A percentile compares a stretch with the other conserved stretches of the same genome.
Evolutionary conservation across 306 rosid genomes (phyloP).

Genomic region (Cyclanthera cordifolia): DNA sequence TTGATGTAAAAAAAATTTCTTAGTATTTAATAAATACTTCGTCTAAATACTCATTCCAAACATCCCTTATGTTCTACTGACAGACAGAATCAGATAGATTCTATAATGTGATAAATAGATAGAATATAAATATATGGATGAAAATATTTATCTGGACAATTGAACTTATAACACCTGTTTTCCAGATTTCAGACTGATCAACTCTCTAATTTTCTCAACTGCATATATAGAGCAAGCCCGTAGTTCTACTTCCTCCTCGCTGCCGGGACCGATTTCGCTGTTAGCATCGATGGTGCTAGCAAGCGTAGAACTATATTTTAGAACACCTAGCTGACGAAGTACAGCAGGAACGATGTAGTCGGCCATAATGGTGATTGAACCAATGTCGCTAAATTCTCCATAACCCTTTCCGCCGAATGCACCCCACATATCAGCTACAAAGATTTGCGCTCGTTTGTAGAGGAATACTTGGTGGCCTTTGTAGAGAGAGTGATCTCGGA

Average conservation of each 20-base stretch:
- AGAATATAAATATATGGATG: background rate
- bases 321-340: constrained; percentile 72
- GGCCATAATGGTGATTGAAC: constrained; percentile 83
- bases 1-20: too few species aligned
- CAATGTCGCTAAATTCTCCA: constrained; percentile 73
- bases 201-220: constrained; percentile 88
- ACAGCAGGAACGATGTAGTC: constrained; percentile 96
- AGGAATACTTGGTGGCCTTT: constrained; percentile 86
- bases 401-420: constrained; percentile 66
- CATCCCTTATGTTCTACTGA: background rate
- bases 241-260: constrained; percentile 92
- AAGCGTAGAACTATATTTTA: constrained; percentile 62
- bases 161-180: constrained; percentile 35
- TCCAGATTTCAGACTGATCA: constrained; percentile 58
- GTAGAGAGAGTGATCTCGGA: constrained; percentile 82
- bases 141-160: background rate
- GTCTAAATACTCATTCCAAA: too few species aligned
- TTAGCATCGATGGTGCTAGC: constrained; percentile 51
- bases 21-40: too few species aligned
- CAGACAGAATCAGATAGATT: background rate
- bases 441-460: constrained; percentile 94
- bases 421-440: constrained; percentile 92
- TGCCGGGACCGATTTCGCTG: constrained; percentile 73
- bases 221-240: constrained; percentile 91
- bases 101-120: background rate